Base-by-base conservation (phyloP, 495 filamentous ascomycete species). In the Aspergillus nanangensis region DNA sequence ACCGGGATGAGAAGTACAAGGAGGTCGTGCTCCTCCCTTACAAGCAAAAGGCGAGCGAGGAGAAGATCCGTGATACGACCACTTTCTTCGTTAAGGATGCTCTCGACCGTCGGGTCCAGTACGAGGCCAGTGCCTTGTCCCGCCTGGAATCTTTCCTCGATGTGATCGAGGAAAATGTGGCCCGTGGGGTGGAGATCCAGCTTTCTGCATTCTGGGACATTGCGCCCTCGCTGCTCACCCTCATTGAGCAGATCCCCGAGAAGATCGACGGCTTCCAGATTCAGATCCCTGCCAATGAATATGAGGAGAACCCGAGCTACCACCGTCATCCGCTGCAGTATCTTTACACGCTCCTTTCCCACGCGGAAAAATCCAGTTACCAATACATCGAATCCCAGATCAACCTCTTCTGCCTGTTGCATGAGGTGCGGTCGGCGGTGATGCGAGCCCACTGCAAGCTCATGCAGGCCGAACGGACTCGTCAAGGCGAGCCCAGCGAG, bases 141-240 rank as follows among this genome's bases (percentile, higher is more conserved):
- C 84, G 93, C 9, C 82, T 84, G 18, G 80, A 88, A 45, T 82
- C 86, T 18, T 95, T 97, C 62, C 70, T 87, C 44, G 75, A 79
- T 24, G 80, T 92, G 14, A 82, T 96, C 22, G 90, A 96, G 63
- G 77, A 81, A 57, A 93, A 92, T 43, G 89, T 94, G 19, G 78
- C 80, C 3, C 82, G 90, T 3, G 93, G 91, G 3, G 88, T 97
- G 13, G 92, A 96, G 60, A 77, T 86, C 23, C 94, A 96, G 62
- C 77, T 96, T 0, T 86, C 81, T 13, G 90, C 90, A 3, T 98
- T 96, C 68, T 98, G 93, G 93, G 94, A 98, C 56, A 95, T 97
- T 52, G 93, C 90, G 0, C 94, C 94, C 1, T 76, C 80, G 1
- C 76, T 98, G 0, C 72, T 83, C 8, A 75, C 81, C 1, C 63